These are phyloP conservation scores for Microdochium paspali DNA, from an alignment of 2,329 filamentous ascomycete species.

Conservation along the genomic window DNA sequence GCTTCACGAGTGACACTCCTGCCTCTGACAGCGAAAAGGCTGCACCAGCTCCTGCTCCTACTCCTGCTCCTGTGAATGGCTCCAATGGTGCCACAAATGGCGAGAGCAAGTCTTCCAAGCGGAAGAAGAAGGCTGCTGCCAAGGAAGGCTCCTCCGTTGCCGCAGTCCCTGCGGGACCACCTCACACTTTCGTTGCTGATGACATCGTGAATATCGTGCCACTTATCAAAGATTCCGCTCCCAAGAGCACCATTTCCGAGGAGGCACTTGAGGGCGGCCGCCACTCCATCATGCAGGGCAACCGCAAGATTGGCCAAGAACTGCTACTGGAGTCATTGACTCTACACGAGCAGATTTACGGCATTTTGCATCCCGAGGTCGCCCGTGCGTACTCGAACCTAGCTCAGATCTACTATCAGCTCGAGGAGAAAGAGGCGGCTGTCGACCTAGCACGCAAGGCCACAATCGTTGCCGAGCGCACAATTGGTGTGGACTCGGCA, in stretches of 20 bases:
- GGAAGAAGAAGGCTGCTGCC: constrained; percentile 48
- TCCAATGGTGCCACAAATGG: constrained; percentile 31
- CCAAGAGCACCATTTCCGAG: constrained; percentile 83
- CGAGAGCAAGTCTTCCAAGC: constrained; percentile 43
- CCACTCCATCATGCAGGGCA: constrained; percentile 89
- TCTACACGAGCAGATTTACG: constrained; percentile 96
- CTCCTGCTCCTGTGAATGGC: constrained; percentile 18
- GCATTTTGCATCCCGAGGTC: constrained; percentile 92
- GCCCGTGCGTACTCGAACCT: constrained; percentile 90
- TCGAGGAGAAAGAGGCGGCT: constrained; percentile 95
- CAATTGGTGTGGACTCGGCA: constrained; percentile 83
- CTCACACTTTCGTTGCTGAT: constrained; percentile 65
- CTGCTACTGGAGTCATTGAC: constrained; percentile 92
- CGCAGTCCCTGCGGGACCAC: constrained; percentile 26
- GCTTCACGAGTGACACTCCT: constrained; percentile 40
- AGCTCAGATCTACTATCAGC: constrained; percentile 91
- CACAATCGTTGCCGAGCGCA: constrained; percentile 91
- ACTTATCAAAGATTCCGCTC: constrained; percentile 86
- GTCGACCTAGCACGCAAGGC: constrained; percentile 94
- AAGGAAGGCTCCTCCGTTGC: constrained; percentile 43
- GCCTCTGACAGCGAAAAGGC: constrained; percentile 16
- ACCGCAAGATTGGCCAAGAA: constrained; percentile 93
- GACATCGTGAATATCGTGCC: constrained; percentile 92
- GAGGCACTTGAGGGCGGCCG: constrained; percentile 93
- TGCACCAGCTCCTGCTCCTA: constrained; percentile 9